These are phyloP conservation scores for Beta vulgaris DNA, from an alignment of 148 eudicot species.

Conservation along the genomic window DNA sequence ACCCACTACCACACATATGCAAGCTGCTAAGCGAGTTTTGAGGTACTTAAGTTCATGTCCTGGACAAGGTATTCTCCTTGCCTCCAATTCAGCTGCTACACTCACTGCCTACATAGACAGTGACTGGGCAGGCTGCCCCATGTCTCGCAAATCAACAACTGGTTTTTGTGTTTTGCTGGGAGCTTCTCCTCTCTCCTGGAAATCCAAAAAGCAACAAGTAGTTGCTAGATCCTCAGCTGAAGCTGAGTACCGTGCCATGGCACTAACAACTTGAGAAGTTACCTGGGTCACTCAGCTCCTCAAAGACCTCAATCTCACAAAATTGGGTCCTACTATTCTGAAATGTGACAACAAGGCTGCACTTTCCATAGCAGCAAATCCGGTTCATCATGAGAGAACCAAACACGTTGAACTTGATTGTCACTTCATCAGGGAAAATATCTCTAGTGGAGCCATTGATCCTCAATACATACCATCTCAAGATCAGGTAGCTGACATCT, in stretches of 20 bases:
- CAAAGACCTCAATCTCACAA: neutral
- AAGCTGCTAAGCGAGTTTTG: no score
- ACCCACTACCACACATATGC: no score
- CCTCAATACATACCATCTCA: neutral
- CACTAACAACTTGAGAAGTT: neutral
- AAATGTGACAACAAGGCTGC: neutral
- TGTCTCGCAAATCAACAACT: neutral
- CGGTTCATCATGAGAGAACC: neutral
- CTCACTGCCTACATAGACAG: no score
- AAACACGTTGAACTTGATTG: neutral
- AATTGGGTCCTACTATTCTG: neutral
- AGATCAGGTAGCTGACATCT: neutral
- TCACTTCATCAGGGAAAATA: neutral
- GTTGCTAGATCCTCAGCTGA: conserved; percentile 2
- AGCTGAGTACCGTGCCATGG: conserved; percentile 2
- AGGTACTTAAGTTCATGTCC: no score
- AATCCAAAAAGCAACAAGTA: neutral
- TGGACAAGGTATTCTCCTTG: no score
- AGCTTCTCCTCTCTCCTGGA: no score
- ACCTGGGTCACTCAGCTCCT: neutral
- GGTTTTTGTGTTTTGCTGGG: neutral
- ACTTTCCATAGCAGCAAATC: neutral
- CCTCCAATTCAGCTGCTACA: no score
- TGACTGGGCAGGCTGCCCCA: no score
- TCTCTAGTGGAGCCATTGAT: neutral